These are phyloP conservation scores for Strobilomyces echinocephalus DNA, from an alignment of 768 basidiomycete genomes.

Conservation along the genomic window DNA sequence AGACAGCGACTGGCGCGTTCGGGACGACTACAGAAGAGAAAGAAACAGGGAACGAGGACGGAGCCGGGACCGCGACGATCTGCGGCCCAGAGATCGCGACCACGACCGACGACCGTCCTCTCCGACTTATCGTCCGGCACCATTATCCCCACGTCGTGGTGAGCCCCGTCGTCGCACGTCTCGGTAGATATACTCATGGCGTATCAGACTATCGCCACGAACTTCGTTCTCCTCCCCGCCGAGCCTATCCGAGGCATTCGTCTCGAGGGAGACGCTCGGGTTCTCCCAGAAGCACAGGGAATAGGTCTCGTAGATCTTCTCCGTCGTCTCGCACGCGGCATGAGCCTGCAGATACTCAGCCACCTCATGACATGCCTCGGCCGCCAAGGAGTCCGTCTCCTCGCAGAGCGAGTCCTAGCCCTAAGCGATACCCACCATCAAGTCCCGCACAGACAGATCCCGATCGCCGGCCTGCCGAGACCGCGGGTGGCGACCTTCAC, in stretches of 20 bases:
- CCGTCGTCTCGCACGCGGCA: conserved; percentile 10
- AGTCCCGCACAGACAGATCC: conserved; percentile 11
- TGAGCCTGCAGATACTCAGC: conserved; percentile 10
- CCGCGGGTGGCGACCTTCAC: neutral
- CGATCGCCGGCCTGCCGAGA: conserved; percentile 3
- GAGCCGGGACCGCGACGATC: conserved; percentile 22
- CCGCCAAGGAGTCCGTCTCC: conserved; percentile 12
- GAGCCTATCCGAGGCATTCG: conserved; percentile 10
- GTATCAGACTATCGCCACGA: conserved; percentile 15
- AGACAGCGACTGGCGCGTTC: conserved; percentile 16
- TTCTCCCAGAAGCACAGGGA: conserved; percentile 19
- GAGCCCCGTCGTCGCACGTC: conserved; percentile 1
- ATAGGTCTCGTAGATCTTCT: conserved; percentile 22
- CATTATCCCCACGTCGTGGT: conserved; percentile 26
- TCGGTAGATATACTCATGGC: neutral
- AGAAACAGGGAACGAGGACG: conserved; percentile 19
- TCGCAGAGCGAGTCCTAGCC: conserved; percentile 12
- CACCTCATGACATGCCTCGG: conserved; percentile 10
- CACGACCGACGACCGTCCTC: conserved; percentile 18
- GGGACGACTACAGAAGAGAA: conserved; percentile 23
- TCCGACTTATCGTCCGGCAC: conserved; percentile 17
- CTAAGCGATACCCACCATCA: conserved; percentile 4
- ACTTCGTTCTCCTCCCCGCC: conserved; percentile 12
- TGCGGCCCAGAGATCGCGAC: conserved; percentile 17
- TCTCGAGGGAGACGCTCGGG: conserved; percentile 20